phyloP scores from a whole-genome alignment of 768 basidiomycete species.

The Saitozyma sp. region DNA sequence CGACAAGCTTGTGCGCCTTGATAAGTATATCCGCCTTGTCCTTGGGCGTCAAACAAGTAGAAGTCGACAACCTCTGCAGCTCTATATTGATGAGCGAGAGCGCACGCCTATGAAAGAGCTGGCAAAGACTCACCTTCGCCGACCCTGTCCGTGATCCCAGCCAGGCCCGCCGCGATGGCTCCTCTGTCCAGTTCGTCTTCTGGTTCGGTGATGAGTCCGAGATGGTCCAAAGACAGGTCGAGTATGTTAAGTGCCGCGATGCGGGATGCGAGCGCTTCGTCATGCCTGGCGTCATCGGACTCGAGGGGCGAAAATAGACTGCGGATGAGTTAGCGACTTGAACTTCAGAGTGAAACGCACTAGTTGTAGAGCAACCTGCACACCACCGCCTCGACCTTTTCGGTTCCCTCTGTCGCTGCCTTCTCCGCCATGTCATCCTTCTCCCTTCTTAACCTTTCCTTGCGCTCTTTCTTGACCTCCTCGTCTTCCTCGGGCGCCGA shows the following conservation, averaged over 20 bases:
- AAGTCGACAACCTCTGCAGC: slow-evolving; percentile 59
- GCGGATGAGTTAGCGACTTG: neutral
- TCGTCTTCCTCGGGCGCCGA: slow-evolving; percentile 35
- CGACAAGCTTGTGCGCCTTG: slow-evolving; percentile 77
- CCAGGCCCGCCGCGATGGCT: slow-evolving; percentile 53
- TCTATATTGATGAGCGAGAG: slow-evolving; percentile 52
- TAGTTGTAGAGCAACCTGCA: slow-evolving; percentile 80
- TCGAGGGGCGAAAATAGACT: slow-evolving; percentile 78
- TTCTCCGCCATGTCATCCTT: slow-evolving; percentile 54
- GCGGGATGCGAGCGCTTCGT: slow-evolving; percentile 82
- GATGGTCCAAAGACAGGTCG: slow-evolving; percentile 81
- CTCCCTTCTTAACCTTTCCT: slow-evolving; percentile 40
- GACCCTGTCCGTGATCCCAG: slow-evolving; percentile 68
- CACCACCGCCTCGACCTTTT: slow-evolving; percentile 70
- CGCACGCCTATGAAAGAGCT: neutral
- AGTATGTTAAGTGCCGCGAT: slow-evolving; percentile 89
- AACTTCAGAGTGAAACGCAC: slow-evolving; percentile 54
- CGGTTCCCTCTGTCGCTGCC: slow-evolving; percentile 62
- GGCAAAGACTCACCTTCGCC: slow-evolving; percentile 67
- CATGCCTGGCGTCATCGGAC: slow-evolving; percentile 78
- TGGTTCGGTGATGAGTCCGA: slow-evolving; percentile 75
- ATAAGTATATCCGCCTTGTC: slow-evolving; percentile 82
- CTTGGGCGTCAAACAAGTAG: slow-evolving; percentile 61
- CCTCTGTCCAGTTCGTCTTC: slow-evolving; percentile 49
- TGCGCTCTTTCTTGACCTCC: slow-evolving; percentile 51